Base-by-base conservation (phyloP, 805 yeast species). In the Kazachstania viticola region DNA sequence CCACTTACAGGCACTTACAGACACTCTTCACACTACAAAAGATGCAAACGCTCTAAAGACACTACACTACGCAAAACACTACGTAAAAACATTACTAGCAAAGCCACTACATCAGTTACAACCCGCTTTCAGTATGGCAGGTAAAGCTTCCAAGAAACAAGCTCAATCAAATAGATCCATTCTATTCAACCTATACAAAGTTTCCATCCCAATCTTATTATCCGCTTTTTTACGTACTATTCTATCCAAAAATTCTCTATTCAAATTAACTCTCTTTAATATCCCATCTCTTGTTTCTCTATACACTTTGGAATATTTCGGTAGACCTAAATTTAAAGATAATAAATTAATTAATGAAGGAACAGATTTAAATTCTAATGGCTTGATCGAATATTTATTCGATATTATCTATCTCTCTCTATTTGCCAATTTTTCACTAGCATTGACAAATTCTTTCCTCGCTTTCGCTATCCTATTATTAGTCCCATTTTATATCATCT, bases 331-430 rank as follows among this genome's bases (percentile, higher is more conserved):
- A 2, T 63, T 60, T 36, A 34, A 33, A 18, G 33, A 31, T 13
- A 30, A 29, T 17, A 63, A 60, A 39, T 50, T 70, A 35, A 41
- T 61, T 7, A 60, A 52, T 15, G 54, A 64, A 23, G 77, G 77
- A 1, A 64, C 62, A 28, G 75, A 73, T 40, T 52, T 73, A 29
- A 46, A 50, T 21, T 68, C 65, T 17, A 23, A 36, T 9, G 60
- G 59, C 9, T 48, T 71, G 9, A 64, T 62, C 23, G 77, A 71
- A 46, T 71, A 69, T 47, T 50, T 72, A 50, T 70, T 71, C 39
- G 80, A 73, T 44, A 41, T 69, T 23, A 54, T 73, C 27, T 73
- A 73, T 47, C 39, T 71, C 30, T 69, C 77, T 6, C 55, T 72
- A 51, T 38, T 64, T n/a, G 58, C 69, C 17, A 67, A 71, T 37